These are phyloP conservation scores for Haematococcus lacustris DNA, from an alignment of 139 green algal genomes.

Conservation along the genomic window DNA sequence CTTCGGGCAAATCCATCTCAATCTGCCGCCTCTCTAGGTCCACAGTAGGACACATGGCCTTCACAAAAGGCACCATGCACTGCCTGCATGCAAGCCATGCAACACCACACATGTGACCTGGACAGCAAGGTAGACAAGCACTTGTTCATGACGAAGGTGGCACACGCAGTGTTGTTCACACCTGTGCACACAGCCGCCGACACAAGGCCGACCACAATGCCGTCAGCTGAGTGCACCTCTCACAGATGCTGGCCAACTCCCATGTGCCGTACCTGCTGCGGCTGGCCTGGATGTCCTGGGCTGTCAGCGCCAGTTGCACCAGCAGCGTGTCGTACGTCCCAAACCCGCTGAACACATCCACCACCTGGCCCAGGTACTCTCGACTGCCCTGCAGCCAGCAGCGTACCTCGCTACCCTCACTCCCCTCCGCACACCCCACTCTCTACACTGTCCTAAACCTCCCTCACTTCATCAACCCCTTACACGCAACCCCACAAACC, in stretches of 20 bases:
- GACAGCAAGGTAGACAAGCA: not conserved
- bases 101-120: not conserved
- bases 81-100: constrained; percentile 8
- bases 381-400: constrained; percentile 1
- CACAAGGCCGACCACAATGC: not conserved
- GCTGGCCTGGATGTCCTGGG: constrained; percentile 14
- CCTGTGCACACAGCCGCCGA: not conserved
- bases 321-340: constrained; percentile 34
- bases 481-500: too few relatives aligned
- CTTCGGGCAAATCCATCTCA: constrained; percentile 25
- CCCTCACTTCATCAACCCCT: too few relatives aligned
- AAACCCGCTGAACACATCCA: constrained; percentile 31
- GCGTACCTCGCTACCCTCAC: not conserved
- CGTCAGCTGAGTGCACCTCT: not conserved
- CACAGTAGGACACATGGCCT: constrained; percentile 29
- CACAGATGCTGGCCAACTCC: too few relatives aligned
- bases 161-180: not conserved
- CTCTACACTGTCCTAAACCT: too few relatives aligned
- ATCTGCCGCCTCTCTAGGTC: constrained; percentile 13
- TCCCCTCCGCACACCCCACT: not conserved
- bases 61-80: constrained; percentile 33
- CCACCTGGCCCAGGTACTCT: constrained; percentile 21
- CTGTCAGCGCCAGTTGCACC: constrained; percentile 20
- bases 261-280: constrained; percentile 18
- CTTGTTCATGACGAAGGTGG: not conserved